Percentiles rank a stretch among this genome's conserved stretches.
Evolutionary conservation across 2,329 filamentous ascomycete species (phyloP).

Genomic region (Escovopsis weberi): DNA sequence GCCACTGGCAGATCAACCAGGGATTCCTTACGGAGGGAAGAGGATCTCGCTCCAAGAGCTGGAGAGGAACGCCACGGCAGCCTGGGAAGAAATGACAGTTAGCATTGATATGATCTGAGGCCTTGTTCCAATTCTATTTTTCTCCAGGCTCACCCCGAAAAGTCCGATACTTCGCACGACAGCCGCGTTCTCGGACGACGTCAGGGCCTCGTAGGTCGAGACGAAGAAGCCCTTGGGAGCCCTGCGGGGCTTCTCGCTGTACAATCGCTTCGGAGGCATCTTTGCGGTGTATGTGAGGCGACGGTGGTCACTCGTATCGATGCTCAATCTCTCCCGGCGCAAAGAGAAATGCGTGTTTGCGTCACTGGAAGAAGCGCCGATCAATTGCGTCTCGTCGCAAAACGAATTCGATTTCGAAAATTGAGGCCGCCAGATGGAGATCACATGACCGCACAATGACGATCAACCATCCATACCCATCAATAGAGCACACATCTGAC

Average conservation of each 20-base stretch:
- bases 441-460: too few relatives aligned
- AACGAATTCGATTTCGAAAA: neutral
- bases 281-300: conserved; percentile 8
- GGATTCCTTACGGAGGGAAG: conserved; percentile 42
- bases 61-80: conserved; percentile 50
- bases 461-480: too few relatives aligned
- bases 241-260: conserved; percentile 32
- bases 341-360: neutral
- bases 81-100: conserved; percentile 24
- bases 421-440: too few relatives aligned
- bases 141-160: conserved; percentile 44
- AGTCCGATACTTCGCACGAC: conserved; percentile 53
- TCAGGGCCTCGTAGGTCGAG: conserved; percentile 46
- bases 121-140: neutral
- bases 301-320: too few relatives aligned
- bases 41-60: conserved; percentile 55
- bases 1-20: neutral
- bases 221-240: conserved; percentile 37
- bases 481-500: too few relatives aligned
- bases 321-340: too few relatives aligned
- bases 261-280: conserved; percentile 52
- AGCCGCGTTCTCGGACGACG: conserved; percentile 51
- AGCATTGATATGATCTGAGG: neutral
- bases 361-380: conserved; percentile 3
- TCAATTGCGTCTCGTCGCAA: neutral